Base-by-base conservation (phyloP, 495 filamentous ascomycete genomes). In the Aspergillus wentii region DNA sequence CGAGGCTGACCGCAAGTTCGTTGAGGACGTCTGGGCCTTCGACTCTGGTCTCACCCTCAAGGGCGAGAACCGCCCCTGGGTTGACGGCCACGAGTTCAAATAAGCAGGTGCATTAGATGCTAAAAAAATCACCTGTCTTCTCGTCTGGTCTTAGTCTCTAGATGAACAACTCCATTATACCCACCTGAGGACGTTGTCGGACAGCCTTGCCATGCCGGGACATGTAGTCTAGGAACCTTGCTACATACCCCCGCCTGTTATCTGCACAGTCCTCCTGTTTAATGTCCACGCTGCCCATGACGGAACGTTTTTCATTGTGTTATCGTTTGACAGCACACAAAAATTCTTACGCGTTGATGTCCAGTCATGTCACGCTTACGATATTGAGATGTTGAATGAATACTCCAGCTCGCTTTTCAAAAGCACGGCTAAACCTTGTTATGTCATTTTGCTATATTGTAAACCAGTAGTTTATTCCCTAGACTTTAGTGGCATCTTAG, bases 61-160 rank as follows among this genome's bases (percentile, higher is more conserved):
- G 52, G 91, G 81, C 69, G 94, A 97, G 82, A 79, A 78, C 61
- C 89, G 78, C 53, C 60, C 71, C 43, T 78, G 66, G 72, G 84
- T 82, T 57, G 86, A 89, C 51, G 94, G 94, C 56, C 95, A 99
- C 78, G 88, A 95, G 62, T 97, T 97, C 83, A 98, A 97, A 83
- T 98, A 92, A 75, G 73, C 57, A 51, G 48, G 41, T 62, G 40
- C 57, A 40, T 35, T 35, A 29, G 23, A n/a, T n/a, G n/a, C n/a
- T n/a, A n/a, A n/a, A n/a, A n/a, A n/a, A n/a, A n/a, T n/a, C n/a
- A n/a, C n/a, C n/a, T n/a, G n/a, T n/a, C n/a, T n/a, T n/a, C n/a
- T n/a, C n/a, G n/a, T n/a, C n/a, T n/a, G n/a, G n/a, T n/a, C n/a
- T n/a, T n/a, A n/a, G n/a, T n/a, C n/a, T n/a, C n/a, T n/a, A n/a